phyloP scores from a whole-genome alignment of 2,329 filamentous ascomycete genomes.

The Fusarium kyushuense region DNA sequence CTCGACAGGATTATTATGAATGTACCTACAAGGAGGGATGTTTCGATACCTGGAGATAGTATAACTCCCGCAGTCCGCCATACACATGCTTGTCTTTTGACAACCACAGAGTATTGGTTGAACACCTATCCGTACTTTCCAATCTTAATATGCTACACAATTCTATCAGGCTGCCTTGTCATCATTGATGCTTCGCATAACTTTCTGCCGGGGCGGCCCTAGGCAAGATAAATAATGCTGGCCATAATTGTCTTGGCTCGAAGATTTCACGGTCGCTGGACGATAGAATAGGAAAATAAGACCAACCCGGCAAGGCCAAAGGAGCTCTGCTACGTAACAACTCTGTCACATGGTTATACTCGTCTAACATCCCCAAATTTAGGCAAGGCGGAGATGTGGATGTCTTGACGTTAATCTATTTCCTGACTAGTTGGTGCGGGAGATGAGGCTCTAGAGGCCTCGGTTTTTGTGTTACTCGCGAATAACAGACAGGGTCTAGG shows the following conservation, averaged over 20 bases:
- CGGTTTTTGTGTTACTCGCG: slow-evolving; percentile 15
- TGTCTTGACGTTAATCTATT: slow-evolving; percentile 39
- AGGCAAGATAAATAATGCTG: background rate
- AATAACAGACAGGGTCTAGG: slow-evolving; percentile 19
- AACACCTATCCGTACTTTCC: background rate
- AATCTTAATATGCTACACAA: background rate
- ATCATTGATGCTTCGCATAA: background rate
- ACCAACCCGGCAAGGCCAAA: background rate
- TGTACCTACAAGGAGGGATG: background rate
- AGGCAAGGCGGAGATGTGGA: slow-evolving; percentile 36
- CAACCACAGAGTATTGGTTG: background rate
- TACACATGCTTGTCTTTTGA: background rate
- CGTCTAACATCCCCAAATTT: slow-evolving; percentile 47
- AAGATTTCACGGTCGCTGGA: background rate
- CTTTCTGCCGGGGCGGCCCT: background rate
- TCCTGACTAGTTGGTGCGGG: slow-evolving; percentile 38
- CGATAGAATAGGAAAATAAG: background rate
- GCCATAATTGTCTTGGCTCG: background rate
- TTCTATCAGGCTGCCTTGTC: background rate
- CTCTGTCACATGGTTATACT: slow-evolving; percentile 44
- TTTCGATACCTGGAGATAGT: background rate
- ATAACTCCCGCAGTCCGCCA: background rate
- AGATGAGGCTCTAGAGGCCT: slow-evolving; percentile 40
- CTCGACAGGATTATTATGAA: slow-evolving; percentile 8
- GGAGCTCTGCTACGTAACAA: slow-evolving; percentile 15